Percentiles rank a stretch among this genome's conserved stretches.
phyloP scores from a whole-genome alignment of 345 rosid genomes.

The Pistacia integerrima region DNA sequence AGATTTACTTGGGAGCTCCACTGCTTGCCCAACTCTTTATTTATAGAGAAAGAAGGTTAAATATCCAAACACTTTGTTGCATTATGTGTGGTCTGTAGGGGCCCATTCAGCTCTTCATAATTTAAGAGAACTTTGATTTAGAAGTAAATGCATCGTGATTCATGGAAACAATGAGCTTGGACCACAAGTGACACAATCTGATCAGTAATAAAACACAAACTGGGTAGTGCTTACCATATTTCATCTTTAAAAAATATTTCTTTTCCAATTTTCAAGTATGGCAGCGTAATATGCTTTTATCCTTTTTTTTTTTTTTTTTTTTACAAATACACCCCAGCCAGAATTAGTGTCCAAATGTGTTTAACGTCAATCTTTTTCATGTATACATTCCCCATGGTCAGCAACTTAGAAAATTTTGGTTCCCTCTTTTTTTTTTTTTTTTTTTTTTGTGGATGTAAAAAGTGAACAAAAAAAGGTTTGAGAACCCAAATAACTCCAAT shows the following conservation, averaged over 20 bases:
- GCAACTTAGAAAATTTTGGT: background rate
- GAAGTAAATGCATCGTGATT: background rate
- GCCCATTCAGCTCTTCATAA: constrained; percentile 19
- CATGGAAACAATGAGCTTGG: background rate
- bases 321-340: background rate
- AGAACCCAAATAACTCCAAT: background rate
- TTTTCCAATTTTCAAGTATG: background rate
- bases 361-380: background rate
- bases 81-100: constrained; percentile 7
- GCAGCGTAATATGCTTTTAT: background rate
- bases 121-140: background rate
- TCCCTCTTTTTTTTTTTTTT: too few relatives aligned
- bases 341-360: background rate
- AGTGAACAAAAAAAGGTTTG: background rate
- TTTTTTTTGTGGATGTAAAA: too few relatives aligned
- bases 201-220: background rate
- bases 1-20: constrained; percentile 13
- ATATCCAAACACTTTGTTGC: background rate
- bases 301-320: background rate
- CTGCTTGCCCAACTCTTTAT: constrained; percentile 18
- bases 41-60: constrained; percentile 30
- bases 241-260: background rate
- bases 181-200: background rate
- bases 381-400: background rate
- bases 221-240: background rate